Evolutionary conservation across 2,329 filamentous ascomycete species (phyloP), one percentile per base, ranked within the genome.

Genomic region (Cercospora citrullina): DNA sequence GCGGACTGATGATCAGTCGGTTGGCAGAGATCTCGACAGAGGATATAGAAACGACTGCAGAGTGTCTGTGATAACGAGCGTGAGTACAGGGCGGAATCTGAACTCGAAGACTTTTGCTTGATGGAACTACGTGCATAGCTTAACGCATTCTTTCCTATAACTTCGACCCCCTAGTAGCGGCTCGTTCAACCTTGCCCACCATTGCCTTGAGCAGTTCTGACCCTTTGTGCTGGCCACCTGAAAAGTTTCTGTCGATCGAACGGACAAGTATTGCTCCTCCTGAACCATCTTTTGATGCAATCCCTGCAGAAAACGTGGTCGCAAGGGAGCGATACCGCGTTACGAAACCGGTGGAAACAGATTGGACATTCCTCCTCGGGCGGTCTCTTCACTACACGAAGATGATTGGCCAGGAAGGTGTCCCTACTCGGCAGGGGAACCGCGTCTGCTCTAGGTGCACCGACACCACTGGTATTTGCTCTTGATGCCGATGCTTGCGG

Each of bases 241-340:
- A 42, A 63, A 7, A 63, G 60, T 18, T 31, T 23, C 7, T 12
- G 16, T 45, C 42, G 60, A 16, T 63, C 60, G 18, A 63, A 21
- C 4, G 60, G 60, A 8, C 60, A 63, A 48, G 42, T 63, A 28
- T 53, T 63, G 39, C 39, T 31, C n/a, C 5, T 51, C 28, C 30
- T 42, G 39, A 63, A 28, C 60, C 60, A 63, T 9, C 21, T 30
- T 2, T 14, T 28, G 18, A 63, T 63, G 60, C 60, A 63, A 10
- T 21, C 26, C 21, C 8, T 48, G 39, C 60, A 63, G n/a, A 30
- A 63, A 30, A 63, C 21, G n/a, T 63, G 60, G 18, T 53, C 16
- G n/a, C 60, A 63, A 12, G 60, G 60, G 9, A 63, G 60, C 23
- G 23, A 33, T 10, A 63, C 60, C 8, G 60, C 21, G 2, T 63